These are phyloP conservation scores for Diaporthe longicolla DNA, from an alignment of 2,329 filamentous ascomycete species.

Conservation along the genomic window DNA sequence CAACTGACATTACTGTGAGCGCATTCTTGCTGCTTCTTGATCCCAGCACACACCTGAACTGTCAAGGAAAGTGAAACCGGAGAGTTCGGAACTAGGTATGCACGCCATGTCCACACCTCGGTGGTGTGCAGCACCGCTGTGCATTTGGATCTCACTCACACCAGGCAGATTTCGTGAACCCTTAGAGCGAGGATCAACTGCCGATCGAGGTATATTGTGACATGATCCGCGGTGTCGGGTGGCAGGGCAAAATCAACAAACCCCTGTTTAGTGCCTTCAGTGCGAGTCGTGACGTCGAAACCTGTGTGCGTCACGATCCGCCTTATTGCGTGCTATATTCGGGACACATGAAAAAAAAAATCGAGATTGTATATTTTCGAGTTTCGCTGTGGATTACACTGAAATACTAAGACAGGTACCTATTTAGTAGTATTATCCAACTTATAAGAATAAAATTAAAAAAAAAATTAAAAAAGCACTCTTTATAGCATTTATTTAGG, in stretches of 20 bases:
- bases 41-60: not conserved
- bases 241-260: not conserved
- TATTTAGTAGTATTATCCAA: no score
- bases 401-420: no score
- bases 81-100: no score
- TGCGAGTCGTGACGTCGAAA: not conserved
- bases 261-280: not conserved
- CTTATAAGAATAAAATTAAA: no score
- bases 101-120: not conserved
- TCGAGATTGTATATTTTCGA: not conserved
- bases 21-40: not conserved
- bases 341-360: not conserved
- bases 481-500: no score
- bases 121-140: not conserved
- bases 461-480: no score
- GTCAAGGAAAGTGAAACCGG: not conserved
- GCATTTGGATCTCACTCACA: not conserved
- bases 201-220: conserved; percentile 17
- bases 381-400: no score
- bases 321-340: conserved; percentile 3
- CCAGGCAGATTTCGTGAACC: not conserved
- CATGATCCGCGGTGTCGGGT: not conserved
- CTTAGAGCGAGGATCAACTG: conserved; percentile 10
- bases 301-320: not conserved
- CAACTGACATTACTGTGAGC: not conserved